Base-by-base conservation (phyloP, 2,329 filamentous ascomycete genomes). In the Trichocomaceae sp. region DNA sequence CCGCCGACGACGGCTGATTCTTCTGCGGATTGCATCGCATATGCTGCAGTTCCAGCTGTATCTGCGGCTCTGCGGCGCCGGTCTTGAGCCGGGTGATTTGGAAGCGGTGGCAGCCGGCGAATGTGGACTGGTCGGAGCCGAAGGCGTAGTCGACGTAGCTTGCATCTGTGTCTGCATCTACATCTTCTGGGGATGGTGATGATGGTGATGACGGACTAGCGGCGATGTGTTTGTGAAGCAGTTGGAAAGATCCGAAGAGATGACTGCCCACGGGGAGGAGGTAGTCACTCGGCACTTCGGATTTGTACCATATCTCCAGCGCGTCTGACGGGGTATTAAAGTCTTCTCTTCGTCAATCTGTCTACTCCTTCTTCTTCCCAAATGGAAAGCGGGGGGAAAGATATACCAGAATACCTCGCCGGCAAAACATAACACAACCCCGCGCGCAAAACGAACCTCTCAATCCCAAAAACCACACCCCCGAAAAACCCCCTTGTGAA, bases 141-240 rank as follows among this genome's bases (percentile, higher is more conserved):
- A 58, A 61, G 41, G 58, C 58, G 37, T 59, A 61, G 31, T 59
- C 58, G 12, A 61, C 56, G 19, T 58, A 59, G n/a, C 58, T 61
- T 20, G 55, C 13, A 19, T 39, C 26, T 10, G 5, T 31, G 13
- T 37, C 7, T 20, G 35, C 46, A 26, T 26, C 23, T 26, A 4
- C 23, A n/a, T n/a, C n/a, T n/a, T n/a, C n/a, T n/a, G n/a, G n/a
- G n/a, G n/a, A n/a, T n/a, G n/a, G n/a, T n/a, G n/a, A n/a, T 26
- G 23, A 26, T 26, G 23, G 7, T 7, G 23, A 26, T 6, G 53
- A 44, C 19, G 55, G 35, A 17, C 13, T 47, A 19, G 10, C 2
- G 3, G 53, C 33, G n/a, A 59, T 47, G 22, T 60, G 54, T 50
- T 56, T 58, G 33, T 61, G 58, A 2, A 59, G 49, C n/a, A 61